phyloP scores from a whole-genome alignment of 805 yeast genomes.

The Candida methanosorbosa region DNA sequence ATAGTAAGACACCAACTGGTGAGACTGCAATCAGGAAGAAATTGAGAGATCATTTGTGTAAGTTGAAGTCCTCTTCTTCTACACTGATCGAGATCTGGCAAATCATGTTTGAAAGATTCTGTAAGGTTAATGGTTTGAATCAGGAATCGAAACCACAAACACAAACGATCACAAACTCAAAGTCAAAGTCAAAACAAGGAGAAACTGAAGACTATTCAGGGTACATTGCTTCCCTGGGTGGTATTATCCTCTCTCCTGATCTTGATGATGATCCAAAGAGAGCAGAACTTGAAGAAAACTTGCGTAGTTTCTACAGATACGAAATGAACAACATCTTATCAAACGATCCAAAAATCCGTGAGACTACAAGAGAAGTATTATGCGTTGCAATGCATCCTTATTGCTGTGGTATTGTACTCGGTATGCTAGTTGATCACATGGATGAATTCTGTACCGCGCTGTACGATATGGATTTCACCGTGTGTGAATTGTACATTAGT shows the following conservation, averaged over 20 bases:
- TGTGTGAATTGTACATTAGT: slow-evolving; percentile 20
- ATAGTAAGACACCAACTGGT: slow-evolving; percentile 59
- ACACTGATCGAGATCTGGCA: slow-evolving; percentile 34
- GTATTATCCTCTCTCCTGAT: slow-evolving; percentile 39
- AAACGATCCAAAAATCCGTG: slow-evolving; percentile 36
- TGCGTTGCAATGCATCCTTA: slow-evolving; percentile 40
- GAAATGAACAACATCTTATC: slow-evolving; percentile 17
- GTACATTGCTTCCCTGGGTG: slow-evolving; percentile 61
- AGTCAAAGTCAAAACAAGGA: background rate
- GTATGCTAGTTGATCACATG: slow-evolving; percentile 11
- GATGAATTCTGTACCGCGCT: slow-evolving; percentile 17
- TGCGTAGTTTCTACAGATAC: slow-evolving; percentile 17
- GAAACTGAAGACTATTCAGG: slow-evolving; percentile 48
- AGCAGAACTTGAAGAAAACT: slow-evolving; percentile 15
- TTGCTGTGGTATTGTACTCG: slow-evolving; percentile 16
- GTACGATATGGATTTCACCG: slow-evolving; percentile 11
- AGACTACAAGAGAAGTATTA: slow-evolving; percentile 63
- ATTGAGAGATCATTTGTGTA: slow-evolving; percentile 34
- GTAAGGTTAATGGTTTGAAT: slow-evolving; percentile 5
- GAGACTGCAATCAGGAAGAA: slow-evolving; percentile 67
- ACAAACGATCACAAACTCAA: background rate
- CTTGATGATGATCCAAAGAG: slow-evolving; percentile 18
- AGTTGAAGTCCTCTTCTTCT: slow-evolving; percentile 24
- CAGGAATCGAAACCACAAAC: slow-evolving; percentile 4
- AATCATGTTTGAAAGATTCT: slow-evolving; percentile 31